A percentile compares a stretch with the other conserved stretches of the same genome.
Evolutionary conservation across 2,329 filamentous ascomycete genomes (phyloP).

Genomic region (Diplodia scrobiculata): DNA sequence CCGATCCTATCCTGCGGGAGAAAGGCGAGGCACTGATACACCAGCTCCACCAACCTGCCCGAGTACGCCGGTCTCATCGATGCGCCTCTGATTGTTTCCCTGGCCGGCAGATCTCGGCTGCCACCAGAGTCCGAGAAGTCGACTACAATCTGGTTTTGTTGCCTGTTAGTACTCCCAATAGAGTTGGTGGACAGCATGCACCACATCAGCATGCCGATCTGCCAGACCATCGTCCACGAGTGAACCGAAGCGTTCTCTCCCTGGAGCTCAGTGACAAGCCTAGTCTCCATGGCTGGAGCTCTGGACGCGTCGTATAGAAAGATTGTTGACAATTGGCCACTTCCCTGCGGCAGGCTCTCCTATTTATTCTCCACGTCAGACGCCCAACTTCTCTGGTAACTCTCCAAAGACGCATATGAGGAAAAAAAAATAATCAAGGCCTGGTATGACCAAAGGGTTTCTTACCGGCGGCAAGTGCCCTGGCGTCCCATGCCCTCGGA

Average conservation of each 20-base stretch:
- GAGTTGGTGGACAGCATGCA: neutral
- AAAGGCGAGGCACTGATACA: slow-evolving; percentile 9
- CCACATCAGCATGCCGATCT: slow-evolving; percentile 8
- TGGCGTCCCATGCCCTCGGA: neutral
- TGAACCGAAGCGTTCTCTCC: neutral
- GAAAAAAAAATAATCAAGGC: neutral
- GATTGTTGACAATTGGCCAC: neutral
- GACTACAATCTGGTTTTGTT: neutral
- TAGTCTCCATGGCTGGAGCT: neutral
- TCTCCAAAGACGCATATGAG: no score
- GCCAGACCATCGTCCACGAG: slow-evolving; percentile 8
- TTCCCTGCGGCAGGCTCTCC: neutral
- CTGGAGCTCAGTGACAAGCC: neutral
- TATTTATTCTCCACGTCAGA: neutral
- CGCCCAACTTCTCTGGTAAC: neutral
- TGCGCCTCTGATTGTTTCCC: neutral
- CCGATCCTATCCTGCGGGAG: neutral
- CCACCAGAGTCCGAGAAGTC: slow-evolving; percentile 1
- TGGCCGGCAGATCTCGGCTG: neutral
- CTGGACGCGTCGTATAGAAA: no score
- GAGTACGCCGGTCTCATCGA: neutral
- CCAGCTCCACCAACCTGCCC: slow-evolving; percentile 11
- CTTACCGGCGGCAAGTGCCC: slow-evolving; percentile 4
- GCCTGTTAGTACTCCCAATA: neutral
- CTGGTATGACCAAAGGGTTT: neutral